These are phyloP conservation scores for Lipomyces lipofer DNA, from an alignment of 805 yeast genomes.

Conservation along the genomic window DNA sequence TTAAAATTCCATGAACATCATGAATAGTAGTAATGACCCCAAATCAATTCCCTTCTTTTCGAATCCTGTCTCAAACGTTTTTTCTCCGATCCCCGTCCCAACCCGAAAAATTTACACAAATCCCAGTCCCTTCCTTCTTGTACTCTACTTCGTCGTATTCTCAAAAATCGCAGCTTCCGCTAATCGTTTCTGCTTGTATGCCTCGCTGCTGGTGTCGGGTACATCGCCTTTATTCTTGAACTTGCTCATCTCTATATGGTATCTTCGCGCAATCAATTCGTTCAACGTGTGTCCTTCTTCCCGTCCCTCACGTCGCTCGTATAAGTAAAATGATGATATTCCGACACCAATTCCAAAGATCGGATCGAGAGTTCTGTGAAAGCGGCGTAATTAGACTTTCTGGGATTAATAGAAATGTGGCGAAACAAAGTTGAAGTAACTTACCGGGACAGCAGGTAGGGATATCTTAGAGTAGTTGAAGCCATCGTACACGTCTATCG, in stretches of 20 bases:
- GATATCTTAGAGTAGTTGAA: slow-evolving; percentile 23
- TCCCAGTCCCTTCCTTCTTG: too few species aligned
- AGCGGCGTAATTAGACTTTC: background rate
- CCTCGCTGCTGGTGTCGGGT: background rate
- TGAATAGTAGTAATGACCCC: too few species aligned
- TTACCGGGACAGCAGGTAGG: slow-evolving; percentile 31
- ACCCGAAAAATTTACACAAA: too few species aligned
- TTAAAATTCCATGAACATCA: too few species aligned
- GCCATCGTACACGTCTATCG: background rate
- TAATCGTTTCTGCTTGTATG: slow-evolving; percentile 12
- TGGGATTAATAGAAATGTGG: background rate
- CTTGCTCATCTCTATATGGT: slow-evolving; percentile 11
- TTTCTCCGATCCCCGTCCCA: too few species aligned
- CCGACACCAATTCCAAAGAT: slow-evolving; percentile 33
- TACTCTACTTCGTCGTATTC: slow-evolving; percentile 24
- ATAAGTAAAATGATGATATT: slow-evolving; percentile 26
- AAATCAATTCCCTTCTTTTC: too few species aligned
- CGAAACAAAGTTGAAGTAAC: background rate
- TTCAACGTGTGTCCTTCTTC: slow-evolving; percentile 28
- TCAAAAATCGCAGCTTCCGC: slow-evolving; percentile 29
- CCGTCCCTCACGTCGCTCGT: slow-evolving; percentile 31
- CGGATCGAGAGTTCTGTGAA: slow-evolving; percentile 26
- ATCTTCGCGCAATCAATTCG: slow-evolving; percentile 22
- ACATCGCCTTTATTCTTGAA: slow-evolving; percentile 3
- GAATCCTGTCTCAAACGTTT: too few species aligned